Conservation (phyloP, 108 stramenopile species). For the Skeletonema menzelii region DNA sequence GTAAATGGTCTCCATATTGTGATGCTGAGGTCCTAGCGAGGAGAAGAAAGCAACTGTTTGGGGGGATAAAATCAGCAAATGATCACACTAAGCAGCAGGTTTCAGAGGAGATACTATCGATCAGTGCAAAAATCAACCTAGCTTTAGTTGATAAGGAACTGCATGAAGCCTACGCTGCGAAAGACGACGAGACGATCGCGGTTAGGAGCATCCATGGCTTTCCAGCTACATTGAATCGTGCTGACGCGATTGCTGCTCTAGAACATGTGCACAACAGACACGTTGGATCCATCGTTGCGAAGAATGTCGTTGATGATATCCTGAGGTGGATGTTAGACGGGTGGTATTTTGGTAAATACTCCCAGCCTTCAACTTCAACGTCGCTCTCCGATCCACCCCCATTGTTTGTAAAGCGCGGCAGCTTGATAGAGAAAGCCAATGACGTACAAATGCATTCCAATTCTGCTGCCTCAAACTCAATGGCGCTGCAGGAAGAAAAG, state of each 20-base stretch:
- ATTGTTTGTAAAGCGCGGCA: slow-evolving; percentile 12
- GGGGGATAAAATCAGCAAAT: slow-evolving; percentile 10
- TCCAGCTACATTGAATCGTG: slow-evolving; percentile 13
- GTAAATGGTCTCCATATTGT: slow-evolving; percentile 22
- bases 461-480: slow-evolving; percentile 3
- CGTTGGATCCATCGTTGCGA: slow-evolving; percentile 11
- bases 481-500: not conserved
- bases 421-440: slow-evolving; percentile 7
- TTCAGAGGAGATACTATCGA: slow-evolving; percentile 15
- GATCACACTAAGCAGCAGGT: slow-evolving; percentile 1
- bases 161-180: slow-evolving; percentile 12
- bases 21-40: slow-evolving; percentile 13
- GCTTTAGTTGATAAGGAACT: slow-evolving; percentile 24
- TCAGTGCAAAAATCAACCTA: slow-evolving; percentile 1
- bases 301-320: slow-evolving; percentile 20
- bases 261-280: slow-evolving; percentile 32
- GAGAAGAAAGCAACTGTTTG: slow-evolving; percentile 15
- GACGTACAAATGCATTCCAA: slow-evolving; percentile 24
- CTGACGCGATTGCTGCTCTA: slow-evolving; percentile 28
- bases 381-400: not conserved
- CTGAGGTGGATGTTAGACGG: slow-evolving; percentile 47
- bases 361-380: not conserved
- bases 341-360: slow-evolving; percentile 35
- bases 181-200: slow-evolving; percentile 16
- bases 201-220: slow-evolving; percentile 37